Base-by-base conservation (phyloP, 148 eudicot genomes). In the Heliosperma pusillum region DNA sequence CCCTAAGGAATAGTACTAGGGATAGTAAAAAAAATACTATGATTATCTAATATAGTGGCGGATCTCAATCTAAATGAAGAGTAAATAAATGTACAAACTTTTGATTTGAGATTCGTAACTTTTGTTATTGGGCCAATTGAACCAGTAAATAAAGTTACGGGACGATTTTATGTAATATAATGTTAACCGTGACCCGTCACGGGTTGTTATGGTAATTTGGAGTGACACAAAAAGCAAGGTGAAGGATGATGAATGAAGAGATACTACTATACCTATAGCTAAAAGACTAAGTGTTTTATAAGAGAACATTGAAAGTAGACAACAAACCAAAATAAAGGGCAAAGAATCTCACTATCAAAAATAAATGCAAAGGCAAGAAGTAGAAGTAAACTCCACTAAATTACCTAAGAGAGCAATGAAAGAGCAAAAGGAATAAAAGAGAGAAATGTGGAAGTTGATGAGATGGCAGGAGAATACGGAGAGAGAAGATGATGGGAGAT, bases 391-490 rank as follows among this genome's bases (percentile, higher is more conserved):
- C 6, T n/a, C 2, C 3, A 67, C 16, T 20, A 21, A 30, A 13
- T 25, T 36, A 19, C 58, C 26, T 27, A 77, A 26, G 69, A 73
- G 71, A 60, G 63, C 70, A 74, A 73, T 8, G 44, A 79, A 79
- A 74, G 72, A 69, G 69, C 74, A 80, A 73, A 80, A 72, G 80
- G 83, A 80, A 76, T 77, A 80, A 80, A 59, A 66, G 64, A 66
- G 70, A 67, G 80, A 63, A 15, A 55, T 20, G 26, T 55, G 66
- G 20, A 13, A 52, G 24, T 65, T 20, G 69, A 25, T 45, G 52
- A 11, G 64, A 59, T 59, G 64, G 21, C 22, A 19, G 26, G 25
- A 33, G 15, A n/a, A 24, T 20, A 40, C 25, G 60, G 20, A n/a
- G 70, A 45, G 17, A 44, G 53, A 29, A 36, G n/a, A 20, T 20